These are phyloP conservation scores for Dalbergia cochinchinensis DNA, from an alignment of 306 rosid species.

Conservation along the genomic window DNA sequence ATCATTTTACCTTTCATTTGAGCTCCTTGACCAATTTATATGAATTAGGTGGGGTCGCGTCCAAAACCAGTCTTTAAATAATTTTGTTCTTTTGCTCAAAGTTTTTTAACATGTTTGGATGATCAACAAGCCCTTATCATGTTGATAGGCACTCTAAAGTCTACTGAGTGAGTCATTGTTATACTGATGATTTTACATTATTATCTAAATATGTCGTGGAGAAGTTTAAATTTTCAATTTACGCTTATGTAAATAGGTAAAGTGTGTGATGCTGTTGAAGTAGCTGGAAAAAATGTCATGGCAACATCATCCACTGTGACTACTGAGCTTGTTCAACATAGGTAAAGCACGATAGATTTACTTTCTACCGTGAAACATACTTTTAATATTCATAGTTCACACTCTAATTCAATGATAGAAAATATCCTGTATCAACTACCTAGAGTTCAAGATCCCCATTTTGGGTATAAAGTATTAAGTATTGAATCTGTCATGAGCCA, in stretches of 20 bases:
- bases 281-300: conserved; percentile 91
- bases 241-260: conserved; percentile 61
- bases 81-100: conserved; percentile 20
- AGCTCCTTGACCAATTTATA: neutral
- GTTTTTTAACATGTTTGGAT: conserved; percentile 5
- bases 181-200: conserved; percentile 4
- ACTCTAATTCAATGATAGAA: conserved; percentile 8
- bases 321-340: conserved; percentile 77
- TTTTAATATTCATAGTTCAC: neutral
- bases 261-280: conserved; percentile 93
- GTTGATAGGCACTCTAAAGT: neutral
- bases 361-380: neutral
- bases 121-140: too few relatives aligned
- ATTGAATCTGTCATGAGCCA: too few relatives aligned
- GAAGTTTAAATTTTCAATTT: conserved; percentile 1
- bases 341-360: conserved; percentile 57
- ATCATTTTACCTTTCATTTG: conserved; percentile 1
- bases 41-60: conserved; percentile 3
- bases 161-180: neutral
- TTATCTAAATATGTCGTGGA: conserved; percentile 19
- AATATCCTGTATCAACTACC: neutral
- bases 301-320: conserved; percentile 89
- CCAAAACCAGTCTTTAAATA: neutral
- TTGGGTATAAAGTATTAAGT: neutral
- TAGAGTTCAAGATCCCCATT: neutral